Evolutionary conservation across 208 protist genomes (phyloP).

Genomic region (Acanthamoeba sp.): DNA sequence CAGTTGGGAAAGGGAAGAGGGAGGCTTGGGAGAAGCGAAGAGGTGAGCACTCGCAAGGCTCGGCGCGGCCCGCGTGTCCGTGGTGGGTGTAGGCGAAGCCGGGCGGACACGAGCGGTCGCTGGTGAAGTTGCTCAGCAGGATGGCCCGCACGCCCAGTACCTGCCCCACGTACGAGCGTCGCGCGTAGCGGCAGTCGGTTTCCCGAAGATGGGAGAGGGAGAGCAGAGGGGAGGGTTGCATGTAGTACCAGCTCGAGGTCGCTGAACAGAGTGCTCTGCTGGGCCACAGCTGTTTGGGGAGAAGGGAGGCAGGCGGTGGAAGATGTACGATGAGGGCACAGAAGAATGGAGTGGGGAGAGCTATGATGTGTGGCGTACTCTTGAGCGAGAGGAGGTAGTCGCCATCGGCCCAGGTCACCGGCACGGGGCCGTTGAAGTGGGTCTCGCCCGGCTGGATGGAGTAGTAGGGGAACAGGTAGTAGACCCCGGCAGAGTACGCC

Average conservation of each 20-base stretch:
- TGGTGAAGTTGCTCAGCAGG: slow-evolving; percentile 39
- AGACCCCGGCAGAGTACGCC: slow-evolving; percentile 44
- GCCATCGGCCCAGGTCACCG: background rate
- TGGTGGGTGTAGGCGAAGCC: background rate
- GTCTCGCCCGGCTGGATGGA: slow-evolving; percentile 43
- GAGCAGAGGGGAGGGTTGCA: background rate
- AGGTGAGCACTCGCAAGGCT: slow-evolving; percentile 2
- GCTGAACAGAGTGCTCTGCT: background rate
- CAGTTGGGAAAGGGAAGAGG: too few species aligned
- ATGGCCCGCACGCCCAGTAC: background rate
- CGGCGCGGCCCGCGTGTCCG: background rate
- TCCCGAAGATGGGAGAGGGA: background rate
- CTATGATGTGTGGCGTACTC: background rate
- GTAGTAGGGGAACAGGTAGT: slow-evolving; percentile 57
- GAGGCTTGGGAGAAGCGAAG: too few species aligned
- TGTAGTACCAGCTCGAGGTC: background rate
- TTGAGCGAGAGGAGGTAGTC: slow-evolving; percentile 60
- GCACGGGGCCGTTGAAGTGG: slow-evolving; percentile 20
- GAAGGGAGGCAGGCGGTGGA: background rate
- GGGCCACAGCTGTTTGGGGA: background rate
- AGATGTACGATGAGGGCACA: too few species aligned
- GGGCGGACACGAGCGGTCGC: slow-evolving; percentile 18
- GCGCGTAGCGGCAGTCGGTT: background rate
- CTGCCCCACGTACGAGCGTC: background rate
- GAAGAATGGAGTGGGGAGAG: too few species aligned